These are phyloP conservation scores for Ceratocystiopsis sp. DNA, from an alignment of 2,329 filamentous ascomycete genomes.

Conservation along the genomic window DNA sequence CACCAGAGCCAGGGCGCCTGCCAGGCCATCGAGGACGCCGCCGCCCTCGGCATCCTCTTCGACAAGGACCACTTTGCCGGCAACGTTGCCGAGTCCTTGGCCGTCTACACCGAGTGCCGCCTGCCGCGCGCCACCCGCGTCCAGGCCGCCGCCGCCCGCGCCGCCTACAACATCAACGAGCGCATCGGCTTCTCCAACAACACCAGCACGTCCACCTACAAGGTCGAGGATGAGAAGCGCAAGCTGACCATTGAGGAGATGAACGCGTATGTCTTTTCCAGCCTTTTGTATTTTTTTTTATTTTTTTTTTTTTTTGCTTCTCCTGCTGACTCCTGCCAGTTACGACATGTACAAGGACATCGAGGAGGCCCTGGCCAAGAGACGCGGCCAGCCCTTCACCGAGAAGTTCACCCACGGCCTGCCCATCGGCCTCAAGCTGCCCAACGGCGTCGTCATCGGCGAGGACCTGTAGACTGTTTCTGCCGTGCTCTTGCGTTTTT, in stretches of 20 bases:
- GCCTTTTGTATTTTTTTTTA: background rate
- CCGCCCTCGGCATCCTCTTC: conserved; percentile 45
- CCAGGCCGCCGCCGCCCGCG: conserved; percentile 38
- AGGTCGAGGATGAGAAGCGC: conserved; percentile 41
- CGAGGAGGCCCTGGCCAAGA: conserved; percentile 26
- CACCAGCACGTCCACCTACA: conserved; percentile 36
- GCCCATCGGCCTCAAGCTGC: conserved; percentile 29
- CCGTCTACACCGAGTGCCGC: conserved; percentile 34
- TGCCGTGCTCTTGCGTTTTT: background rate
- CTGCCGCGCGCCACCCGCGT: conserved; percentile 37
- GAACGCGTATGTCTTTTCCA: conserved; percentile 33
- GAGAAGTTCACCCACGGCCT: conserved; percentile 25
- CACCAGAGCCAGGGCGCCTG: conserved; percentile 52
- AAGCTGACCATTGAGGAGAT: conserved; percentile 54
- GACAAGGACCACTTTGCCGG: conserved; percentile 27
- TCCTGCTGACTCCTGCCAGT: conserved; percentile 14
- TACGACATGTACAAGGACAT: conserved; percentile 43
- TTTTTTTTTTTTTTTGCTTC: background rate
- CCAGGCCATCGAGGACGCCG: conserved; percentile 52
- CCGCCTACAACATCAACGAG: conserved; percentile 44
- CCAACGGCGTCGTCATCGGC: conserved; percentile 24
- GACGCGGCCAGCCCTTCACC: conserved; percentile 17
- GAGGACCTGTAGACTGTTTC: background rate
- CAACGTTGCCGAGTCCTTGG: conserved; percentile 28
- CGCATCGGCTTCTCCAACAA: conserved; percentile 48